These are phyloP conservation scores for Rhizopogon rudus DNA, from an alignment of 768 basidiomycete genomes.

Conservation along the genomic window DNA sequence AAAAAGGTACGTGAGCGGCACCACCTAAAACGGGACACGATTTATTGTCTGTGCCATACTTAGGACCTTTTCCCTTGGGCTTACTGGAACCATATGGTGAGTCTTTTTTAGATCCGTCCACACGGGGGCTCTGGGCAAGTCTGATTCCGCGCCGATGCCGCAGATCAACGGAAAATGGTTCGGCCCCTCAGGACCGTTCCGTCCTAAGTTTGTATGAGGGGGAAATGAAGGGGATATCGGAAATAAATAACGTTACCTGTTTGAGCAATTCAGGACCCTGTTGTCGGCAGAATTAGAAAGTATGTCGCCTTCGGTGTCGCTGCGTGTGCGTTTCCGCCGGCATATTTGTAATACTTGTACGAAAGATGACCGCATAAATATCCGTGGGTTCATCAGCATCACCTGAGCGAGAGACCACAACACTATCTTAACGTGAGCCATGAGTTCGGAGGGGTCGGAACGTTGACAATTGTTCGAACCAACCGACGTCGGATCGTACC, in stretches of 20 bases:
- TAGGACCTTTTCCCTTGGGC: slow-evolving; percentile 38
- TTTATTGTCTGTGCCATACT: slow-evolving; percentile 1
- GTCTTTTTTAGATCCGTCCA: slow-evolving; percentile 19
- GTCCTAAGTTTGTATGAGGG: slow-evolving; percentile 31
- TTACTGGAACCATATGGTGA: slow-evolving; percentile 76
- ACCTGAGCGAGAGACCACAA: not conserved
- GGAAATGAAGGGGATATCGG: slow-evolving; percentile 2
- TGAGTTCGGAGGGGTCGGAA: too few relatives aligned
- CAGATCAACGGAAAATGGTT: slow-evolving; percentile 43
- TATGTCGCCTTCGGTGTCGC: not conserved
- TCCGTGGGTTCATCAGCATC: not conserved
- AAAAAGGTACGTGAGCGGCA: slow-evolving; percentile 54
- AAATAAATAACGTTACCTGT: too few relatives aligned
- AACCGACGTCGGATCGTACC: too few relatives aligned
- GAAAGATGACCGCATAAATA: not conserved
- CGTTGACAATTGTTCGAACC: too few relatives aligned
- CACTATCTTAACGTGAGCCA: too few relatives aligned
- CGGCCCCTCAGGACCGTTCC: slow-evolving; percentile 36
- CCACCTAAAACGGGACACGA: not conserved
- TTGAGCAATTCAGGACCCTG: not conserved
- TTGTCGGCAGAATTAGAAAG: not conserved
- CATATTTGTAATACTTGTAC: not conserved
- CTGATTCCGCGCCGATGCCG: slow-evolving; percentile 41
- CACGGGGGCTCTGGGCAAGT: slow-evolving; percentile 63
- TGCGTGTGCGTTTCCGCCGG: not conserved